Evolutionary conservation across 2,329 filamentous ascomycete species (phyloP).

Genomic region (Colletotrichum endophyticum): DNA sequence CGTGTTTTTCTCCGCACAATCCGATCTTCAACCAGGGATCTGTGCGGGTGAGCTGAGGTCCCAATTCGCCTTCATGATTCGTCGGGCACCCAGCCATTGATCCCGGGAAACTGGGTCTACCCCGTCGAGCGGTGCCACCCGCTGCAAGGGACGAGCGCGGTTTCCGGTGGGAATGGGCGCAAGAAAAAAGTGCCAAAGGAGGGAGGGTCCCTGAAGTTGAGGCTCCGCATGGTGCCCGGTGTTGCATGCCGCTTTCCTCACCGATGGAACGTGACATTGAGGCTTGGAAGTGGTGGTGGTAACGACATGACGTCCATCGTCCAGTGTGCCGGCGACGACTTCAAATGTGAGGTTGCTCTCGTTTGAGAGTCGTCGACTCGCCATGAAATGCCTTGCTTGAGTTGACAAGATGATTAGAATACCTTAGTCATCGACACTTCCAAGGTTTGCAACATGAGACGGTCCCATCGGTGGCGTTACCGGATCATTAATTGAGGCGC

Average conservation of each 20-base stretch:
- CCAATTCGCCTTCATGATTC: background rate
- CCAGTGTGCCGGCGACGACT: background rate
- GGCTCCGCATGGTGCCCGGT: constrained; percentile 5
- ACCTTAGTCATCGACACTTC: background rate
- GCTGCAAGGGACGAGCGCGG: background rate
- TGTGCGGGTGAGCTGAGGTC: background rate
- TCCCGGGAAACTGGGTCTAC: constrained; percentile 7
- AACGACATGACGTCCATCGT: background rate
- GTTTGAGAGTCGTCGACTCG: background rate
- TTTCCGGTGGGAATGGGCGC: background rate
- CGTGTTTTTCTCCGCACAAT: constrained; percentile 4
- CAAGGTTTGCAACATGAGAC: background rate
- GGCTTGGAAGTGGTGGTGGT: background rate
- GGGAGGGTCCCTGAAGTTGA: background rate
- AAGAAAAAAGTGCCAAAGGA: background rate
- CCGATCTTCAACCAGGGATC: background rate
- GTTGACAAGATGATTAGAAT: background rate
- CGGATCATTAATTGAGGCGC: background rate
- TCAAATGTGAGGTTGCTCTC: background rate
- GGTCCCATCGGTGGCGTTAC: background rate
- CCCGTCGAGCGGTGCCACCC: constrained; percentile 1
- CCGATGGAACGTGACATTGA: constrained; percentile 19
- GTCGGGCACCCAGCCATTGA: background rate
- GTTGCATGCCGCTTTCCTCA: background rate
- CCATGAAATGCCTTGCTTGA: background rate